Percentiles rank a stretch among this genome's conserved stretches.
Conservation (phyloP, 257 asterid species). For the Ocimum tenuiflorum region DNA sequence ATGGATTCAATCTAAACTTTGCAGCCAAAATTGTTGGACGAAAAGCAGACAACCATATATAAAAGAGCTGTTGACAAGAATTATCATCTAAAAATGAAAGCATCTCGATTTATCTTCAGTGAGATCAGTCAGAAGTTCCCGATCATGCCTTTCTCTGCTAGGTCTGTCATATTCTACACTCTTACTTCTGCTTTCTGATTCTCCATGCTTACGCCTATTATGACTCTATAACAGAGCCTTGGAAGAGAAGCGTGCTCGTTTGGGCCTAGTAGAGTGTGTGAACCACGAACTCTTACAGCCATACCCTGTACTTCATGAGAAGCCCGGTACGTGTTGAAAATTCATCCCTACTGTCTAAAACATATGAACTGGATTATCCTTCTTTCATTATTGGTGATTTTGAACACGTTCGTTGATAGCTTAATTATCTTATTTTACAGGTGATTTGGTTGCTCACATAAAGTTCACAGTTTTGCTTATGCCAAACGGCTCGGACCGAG, state of each 20-base stretch:
- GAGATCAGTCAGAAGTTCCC: conserved; percentile 87
- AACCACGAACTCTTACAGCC: conserved; percentile 93
- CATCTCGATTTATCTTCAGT: conserved; percentile 84
- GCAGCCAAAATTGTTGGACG: conserved; percentile 75
- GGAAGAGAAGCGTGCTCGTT: conserved; percentile 90
- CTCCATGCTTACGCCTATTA: neutral
- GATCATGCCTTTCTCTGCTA: conserved; percentile 78
- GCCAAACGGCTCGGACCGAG: conserved; percentile 91
- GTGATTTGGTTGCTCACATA: conserved; percentile 85
- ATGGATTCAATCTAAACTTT: neutral
- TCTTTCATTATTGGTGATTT: too few relatives aligned
- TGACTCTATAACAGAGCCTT: conserved; percentile 47
- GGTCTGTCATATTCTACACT: conserved; percentile 28
- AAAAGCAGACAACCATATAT: conserved; percentile 88
- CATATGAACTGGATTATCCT: too few relatives aligned
- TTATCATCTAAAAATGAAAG: conserved; percentile 84
- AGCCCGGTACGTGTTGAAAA: conserved; percentile 50
- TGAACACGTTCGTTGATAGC: too few relatives aligned
- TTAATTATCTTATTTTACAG: conserved; percentile 33
- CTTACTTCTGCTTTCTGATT: neutral
- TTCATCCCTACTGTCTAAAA: neutral
- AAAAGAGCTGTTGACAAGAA: conserved; percentile 90
- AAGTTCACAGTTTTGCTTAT: conserved; percentile 82
- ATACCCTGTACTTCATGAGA: conserved; percentile 89
- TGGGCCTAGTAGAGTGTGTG: conserved; percentile 87